A percentile compares a stretch with the other conserved stretches of the same genome.
These are phyloP conservation scores for Malus fusca DNA, from an alignment of 306 rosid genomes.

Conservation along the genomic window DNA sequence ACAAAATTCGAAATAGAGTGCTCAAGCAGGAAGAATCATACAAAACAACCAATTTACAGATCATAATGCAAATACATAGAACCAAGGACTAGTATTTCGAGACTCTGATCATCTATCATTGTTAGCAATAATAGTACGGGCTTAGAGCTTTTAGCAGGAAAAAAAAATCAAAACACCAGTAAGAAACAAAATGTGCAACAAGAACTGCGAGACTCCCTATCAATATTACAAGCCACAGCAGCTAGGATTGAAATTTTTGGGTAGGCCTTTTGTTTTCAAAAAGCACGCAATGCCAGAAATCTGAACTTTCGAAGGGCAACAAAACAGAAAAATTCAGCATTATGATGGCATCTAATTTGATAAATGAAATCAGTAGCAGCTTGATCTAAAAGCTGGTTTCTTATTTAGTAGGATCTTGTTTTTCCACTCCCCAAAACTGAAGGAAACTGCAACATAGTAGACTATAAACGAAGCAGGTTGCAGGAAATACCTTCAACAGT, in stretches of 20 bases:
- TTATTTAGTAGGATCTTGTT: background rate
- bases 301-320: background rate
- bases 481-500: conserved; percentile 53
- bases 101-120: background rate
- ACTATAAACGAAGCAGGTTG: background rate
- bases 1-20: background rate
- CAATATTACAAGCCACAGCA: no score
- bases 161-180: no score
- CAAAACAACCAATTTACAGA: background rate
- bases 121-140: background rate
- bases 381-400: background rate
- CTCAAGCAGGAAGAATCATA: background rate
- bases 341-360: background rate
- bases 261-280: no score
- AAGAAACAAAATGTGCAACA: no score
- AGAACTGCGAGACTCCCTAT: no score
- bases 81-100: background rate
- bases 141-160: background rate
- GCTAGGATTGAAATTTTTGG: no score
- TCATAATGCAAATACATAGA: background rate
- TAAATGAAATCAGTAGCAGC: background rate
- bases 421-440: background rate
- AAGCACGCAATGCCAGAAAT: no score
- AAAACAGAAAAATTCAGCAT: background rate
- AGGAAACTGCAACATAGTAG: background rate